Conservation (phyloP, 1,284 basidiomycete genomes). For the Ceratorhiza oryzae-sativae region DNA sequence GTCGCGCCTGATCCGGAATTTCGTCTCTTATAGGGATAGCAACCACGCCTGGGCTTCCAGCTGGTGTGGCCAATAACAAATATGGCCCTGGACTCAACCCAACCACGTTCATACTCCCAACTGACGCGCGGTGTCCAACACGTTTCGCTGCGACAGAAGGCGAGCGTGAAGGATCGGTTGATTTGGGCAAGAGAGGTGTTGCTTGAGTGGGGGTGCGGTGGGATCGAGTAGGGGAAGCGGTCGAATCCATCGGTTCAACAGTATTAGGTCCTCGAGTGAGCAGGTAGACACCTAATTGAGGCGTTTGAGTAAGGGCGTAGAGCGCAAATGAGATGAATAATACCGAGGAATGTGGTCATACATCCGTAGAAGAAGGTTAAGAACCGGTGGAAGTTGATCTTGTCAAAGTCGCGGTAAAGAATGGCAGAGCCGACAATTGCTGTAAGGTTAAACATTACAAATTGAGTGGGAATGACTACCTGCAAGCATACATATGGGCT, state of each 20-base stretch:
- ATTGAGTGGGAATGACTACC: constrained; percentile 93
- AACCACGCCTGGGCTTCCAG: constrained; percentile 28
- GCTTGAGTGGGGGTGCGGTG: constrained; percentile 20
- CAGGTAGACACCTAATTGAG: constrained; percentile 67
- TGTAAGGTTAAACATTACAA: constrained; percentile 86
- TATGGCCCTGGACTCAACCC: constrained; percentile 33
- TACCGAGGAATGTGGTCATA: constrained; percentile 74
- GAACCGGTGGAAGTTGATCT: constrained; percentile 79
- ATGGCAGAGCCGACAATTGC: constrained; percentile 93
- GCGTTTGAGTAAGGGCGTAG: constrained; percentile 50
- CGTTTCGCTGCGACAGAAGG: constrained; percentile 7
- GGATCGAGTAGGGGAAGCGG: not conserved
- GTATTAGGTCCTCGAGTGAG: constrained; percentile 47
- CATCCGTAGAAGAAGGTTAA: constrained; percentile 88
- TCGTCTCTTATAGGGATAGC: constrained; percentile 24
- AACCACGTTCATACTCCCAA: constrained; percentile 22
- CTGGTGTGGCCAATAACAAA: constrained; percentile 21
- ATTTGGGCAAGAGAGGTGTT: constrained; percentile 21
- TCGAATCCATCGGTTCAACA: not conserved
- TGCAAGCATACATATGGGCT: constrained; percentile 48
- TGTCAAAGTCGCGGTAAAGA: constrained; percentile 91
- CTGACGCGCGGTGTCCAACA: constrained; percentile 1
- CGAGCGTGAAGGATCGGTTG: not conserved
- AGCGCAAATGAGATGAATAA: not conserved
- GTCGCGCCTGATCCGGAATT: not conserved